Evolutionary conservation across 2,329 filamentous ascomycete species (phyloP), one percentile per base, ranked within the genome.

Genomic region (Colletotrichum sp.): DNA sequence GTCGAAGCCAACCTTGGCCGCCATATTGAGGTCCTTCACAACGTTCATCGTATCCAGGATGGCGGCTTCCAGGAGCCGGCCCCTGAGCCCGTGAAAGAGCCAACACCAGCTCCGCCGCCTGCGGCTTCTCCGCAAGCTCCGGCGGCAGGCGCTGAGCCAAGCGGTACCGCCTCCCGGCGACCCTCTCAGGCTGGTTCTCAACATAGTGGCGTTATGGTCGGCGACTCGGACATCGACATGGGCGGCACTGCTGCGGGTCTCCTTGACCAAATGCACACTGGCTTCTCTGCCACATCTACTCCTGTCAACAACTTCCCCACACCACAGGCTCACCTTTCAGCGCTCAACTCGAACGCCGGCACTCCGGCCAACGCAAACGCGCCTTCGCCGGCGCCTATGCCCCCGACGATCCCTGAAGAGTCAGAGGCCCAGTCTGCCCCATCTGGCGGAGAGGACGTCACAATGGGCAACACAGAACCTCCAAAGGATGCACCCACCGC

Each of bases 1-100:
- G 91, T 98, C 2, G 95, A 98, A 85, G 87, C 89, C 67, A 87
- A 92, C 4, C 89, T 95, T n/a, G 93, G 92, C 22, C 92, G 92
- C 71, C 92, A 91, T 78, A 91, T 95, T 59, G 89, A 90, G 49
- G 87, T 90, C 30, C 91, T 94, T 69, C 90, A 92, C 66, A 89
- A 91, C 29, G 89, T 96, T 9, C 89, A 91, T 49, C 93, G 95
- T 62, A 89, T 98, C 59, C 92, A 97, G 81, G 94, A 95, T 80
- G 96, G 95, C 65, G 95, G 95, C 4, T 92, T 90, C 77, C 91
- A 95, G 83, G 92, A 95, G 77, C 90, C 89, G 8, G 86, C 85
- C 7, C 88, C 90, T 5, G 87, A 89, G 78, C 87, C 83, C 19
- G 80, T 81, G 32, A 80, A 78, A 15, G 83, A 83, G 36, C 79